A percentile compares a stretch with the other conserved stretches of the same genome.
These are phyloP conservation scores for Neurospora sp. DNA, from an alignment of 2,329 filamentous ascomycete species.

Conservation along the genomic window DNA sequence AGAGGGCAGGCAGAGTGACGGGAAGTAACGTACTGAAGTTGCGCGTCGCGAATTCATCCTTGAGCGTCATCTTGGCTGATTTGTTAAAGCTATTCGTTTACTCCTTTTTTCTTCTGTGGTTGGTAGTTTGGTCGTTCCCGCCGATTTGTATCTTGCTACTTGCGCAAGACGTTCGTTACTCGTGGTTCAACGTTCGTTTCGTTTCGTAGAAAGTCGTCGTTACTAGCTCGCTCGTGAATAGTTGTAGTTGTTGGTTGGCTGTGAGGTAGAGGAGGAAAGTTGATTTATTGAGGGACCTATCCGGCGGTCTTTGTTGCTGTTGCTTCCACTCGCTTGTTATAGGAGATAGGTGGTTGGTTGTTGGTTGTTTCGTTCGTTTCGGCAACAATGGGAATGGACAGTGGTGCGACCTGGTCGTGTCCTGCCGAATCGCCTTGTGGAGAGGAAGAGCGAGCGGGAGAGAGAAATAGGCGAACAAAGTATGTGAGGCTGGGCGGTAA, in stretches of 20 bases:
- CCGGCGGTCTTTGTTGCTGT: neutral
- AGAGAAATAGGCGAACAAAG: neutral
- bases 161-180: neutral
- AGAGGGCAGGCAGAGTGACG: no score
- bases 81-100: slow-evolving; percentile 5
- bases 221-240: neutral
- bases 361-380: neutral
- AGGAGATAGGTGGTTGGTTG: neutral
- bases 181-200: neutral
- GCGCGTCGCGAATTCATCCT: slow-evolving; percentile 61
- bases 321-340: neutral
- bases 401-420: neutral
- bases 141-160: neutral
- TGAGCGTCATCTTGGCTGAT: slow-evolving; percentile 53
- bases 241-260: neutral
- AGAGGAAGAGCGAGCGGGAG: neutral
- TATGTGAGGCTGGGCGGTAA: neutral
- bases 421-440: neutral
- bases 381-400: neutral
- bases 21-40: slow-evolving; percentile 51
- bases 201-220: neutral
- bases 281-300: neutral
- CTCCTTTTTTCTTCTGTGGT: neutral
- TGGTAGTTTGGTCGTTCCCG: neutral
- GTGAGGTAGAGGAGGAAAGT: neutral